These are phyloP conservation scores for Taphrina betulina DNA, from an alignment of 1,139 yeast species.

Conservation along the genomic window DNA sequence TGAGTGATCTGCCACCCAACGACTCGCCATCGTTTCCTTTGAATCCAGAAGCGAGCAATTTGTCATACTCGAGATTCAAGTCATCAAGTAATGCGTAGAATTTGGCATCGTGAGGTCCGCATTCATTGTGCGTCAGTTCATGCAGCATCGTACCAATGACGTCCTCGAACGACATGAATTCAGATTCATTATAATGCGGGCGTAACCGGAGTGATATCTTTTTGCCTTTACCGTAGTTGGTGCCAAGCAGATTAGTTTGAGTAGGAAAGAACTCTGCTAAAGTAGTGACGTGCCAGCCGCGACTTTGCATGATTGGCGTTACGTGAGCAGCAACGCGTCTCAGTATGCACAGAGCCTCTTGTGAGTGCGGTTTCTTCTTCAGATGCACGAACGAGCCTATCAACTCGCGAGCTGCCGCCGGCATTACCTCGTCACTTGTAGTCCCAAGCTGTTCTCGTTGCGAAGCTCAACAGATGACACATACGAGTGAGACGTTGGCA, in stretches of 20 bases:
- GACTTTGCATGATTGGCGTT: constrained; percentile 67
- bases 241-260: constrained; percentile 63
- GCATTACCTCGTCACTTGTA: too few species aligned
- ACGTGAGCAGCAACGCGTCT: constrained; percentile 39
- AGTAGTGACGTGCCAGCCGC: constrained; percentile 63
- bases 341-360: constrained; percentile 7
- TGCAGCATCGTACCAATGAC: constrained; percentile 82
- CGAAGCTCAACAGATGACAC: too few species aligned
- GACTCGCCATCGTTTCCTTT: constrained; percentile 42
- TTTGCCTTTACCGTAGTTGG: constrained; percentile 81
- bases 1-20: constrained; percentile 43
- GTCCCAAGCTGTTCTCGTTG: too few species aligned
- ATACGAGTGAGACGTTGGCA: too few species aligned
- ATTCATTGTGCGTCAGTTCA: constrained; percentile 76
- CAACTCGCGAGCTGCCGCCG: too few species aligned
- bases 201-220: constrained; percentile 74
- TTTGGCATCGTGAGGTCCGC: constrained; percentile 74
- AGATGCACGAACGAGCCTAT: constrained; percentile 19
- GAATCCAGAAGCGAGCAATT: constrained; percentile 51
- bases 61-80: constrained; percentile 59
- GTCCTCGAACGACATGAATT: constrained; percentile 66
- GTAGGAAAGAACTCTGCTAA: constrained; percentile 86
- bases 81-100: constrained; percentile 69
- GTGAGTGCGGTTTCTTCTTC: constrained; percentile 8
- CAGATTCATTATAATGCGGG: constrained; percentile 53